Conservation (phyloP, 2,329 filamentous ascomycete species). For the Penicillium griseofulvum region DNA sequence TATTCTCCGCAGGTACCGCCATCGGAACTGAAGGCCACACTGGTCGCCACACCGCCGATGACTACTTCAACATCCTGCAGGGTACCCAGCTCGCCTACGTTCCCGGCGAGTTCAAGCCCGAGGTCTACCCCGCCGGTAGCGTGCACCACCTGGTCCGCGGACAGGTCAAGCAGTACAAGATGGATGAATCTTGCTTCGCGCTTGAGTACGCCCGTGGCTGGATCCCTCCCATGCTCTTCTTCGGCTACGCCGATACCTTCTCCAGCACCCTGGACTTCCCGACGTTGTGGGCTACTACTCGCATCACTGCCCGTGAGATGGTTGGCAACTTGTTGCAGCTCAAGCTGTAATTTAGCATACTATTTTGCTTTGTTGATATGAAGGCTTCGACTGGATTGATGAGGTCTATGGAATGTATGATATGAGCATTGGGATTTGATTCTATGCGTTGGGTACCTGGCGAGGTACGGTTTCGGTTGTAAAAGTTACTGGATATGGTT, state of each 20-base stretch:
- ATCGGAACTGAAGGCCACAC: conserved; percentile 81
- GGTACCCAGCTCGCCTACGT: conserved; percentile 41
- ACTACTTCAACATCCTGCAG: conserved; percentile 86
- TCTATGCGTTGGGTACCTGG: neutral
- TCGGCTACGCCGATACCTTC: conserved; percentile 80
- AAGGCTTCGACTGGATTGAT: neutral
- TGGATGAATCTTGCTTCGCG: conserved; percentile 39
- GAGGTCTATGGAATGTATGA: conserved; percentile 9
- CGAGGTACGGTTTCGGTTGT: neutral
- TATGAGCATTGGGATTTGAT: neutral
- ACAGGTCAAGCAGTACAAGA: conserved; percentile 70
- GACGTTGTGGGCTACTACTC: conserved; percentile 78
- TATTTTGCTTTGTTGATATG: neutral
- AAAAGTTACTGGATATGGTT: neutral
- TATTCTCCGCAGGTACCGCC: conserved; percentile 29
- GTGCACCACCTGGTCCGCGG: conserved; percentile 53
- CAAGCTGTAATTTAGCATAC: conserved; percentile 59
- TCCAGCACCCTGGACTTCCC: conserved; percentile 78
- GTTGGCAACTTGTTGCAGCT: conserved; percentile 65
- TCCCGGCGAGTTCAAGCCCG: conserved; percentile 38
- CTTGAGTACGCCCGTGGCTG: conserved; percentile 59
- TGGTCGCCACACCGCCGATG: conserved; percentile 85
- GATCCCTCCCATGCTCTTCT: conserved; percentile 91
- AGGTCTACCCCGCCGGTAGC: conserved; percentile 39
- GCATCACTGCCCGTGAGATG: conserved; percentile 74